These are phyloP conservation scores for Neurospora sp. DNA, from an alignment of 495 filamentous ascomycete genomes.

Conservation along the genomic window DNA sequence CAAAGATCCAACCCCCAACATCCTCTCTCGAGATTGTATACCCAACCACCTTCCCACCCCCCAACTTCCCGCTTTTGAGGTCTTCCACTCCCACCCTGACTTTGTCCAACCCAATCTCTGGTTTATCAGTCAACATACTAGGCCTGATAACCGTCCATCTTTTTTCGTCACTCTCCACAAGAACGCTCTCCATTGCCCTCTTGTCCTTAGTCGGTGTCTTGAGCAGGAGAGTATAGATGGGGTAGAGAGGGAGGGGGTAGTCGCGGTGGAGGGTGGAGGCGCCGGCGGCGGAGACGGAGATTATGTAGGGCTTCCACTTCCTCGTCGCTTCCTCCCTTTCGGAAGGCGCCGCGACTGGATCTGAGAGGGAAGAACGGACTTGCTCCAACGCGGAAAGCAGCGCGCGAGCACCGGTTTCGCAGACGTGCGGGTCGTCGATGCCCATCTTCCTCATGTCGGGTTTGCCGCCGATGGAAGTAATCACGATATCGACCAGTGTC, in stretches of 20 bases:
- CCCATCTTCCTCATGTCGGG: not conserved
- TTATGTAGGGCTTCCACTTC: not conserved
- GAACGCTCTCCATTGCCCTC: not conserved
- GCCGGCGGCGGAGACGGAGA: not conserved
- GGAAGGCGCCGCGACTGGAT: too few relatives aligned
- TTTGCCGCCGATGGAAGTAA: not conserved
- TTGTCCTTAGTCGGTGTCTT: not conserved
- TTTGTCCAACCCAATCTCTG: not conserved
- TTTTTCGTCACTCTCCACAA: not conserved
- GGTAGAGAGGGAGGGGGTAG: not conserved
- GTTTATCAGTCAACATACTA: not conserved
- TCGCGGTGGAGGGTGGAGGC: not conserved
- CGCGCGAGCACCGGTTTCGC: not conserved
- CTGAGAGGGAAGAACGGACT: not conserved
- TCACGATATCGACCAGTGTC: not conserved
- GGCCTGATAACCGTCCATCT: not conserved
- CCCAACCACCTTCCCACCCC: not conserved
- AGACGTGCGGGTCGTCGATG: not conserved
- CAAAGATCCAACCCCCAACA: not conserved
- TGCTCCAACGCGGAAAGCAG: not conserved
- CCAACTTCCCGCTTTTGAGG: not conserved
- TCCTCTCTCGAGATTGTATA: not conserved
- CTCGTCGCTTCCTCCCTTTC: too few relatives aligned
- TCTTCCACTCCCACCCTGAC: not conserved
- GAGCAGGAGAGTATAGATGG: not conserved